Evolutionary conservation across 2,329 filamentous ascomycete genomes (phyloP).

Genomic region (Aspergillus costaricaensis): DNA sequence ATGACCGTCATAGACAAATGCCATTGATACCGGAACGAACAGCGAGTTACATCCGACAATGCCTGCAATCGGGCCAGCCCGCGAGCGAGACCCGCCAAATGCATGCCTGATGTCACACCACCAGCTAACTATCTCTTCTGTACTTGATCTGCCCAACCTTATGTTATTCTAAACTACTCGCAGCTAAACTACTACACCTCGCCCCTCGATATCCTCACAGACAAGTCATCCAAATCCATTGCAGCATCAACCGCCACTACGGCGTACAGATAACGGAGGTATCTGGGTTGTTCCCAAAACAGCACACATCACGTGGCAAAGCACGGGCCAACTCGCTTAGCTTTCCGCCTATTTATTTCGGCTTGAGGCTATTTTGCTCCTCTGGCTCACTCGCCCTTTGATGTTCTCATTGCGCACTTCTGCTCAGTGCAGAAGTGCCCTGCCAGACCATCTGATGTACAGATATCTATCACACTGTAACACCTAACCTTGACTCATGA

Average conservation of each 20-base stretch:
- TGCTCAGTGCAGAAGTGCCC: constrained; percentile 28
- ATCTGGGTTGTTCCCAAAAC: neutral
- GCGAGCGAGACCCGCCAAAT: neutral
- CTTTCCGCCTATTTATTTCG: constrained; percentile 23
- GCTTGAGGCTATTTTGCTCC: constrained; percentile 23
- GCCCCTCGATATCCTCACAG: too few relatives aligned
- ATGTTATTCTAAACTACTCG: too few relatives aligned
- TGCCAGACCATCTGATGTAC: constrained; percentile 25
- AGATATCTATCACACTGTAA: constrained; percentile 26
- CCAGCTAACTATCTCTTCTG: neutral
- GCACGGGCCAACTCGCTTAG: constrained; percentile 42
- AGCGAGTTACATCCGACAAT: neutral
- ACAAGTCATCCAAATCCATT: too few relatives aligned
- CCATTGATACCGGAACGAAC: too few relatives aligned
- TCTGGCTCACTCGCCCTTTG: constrained; percentile 17
- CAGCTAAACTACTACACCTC: too few relatives aligned
- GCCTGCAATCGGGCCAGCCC: neutral
- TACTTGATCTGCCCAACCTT: neutral
- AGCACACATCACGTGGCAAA: constrained; percentile 26
- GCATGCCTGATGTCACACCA: constrained; percentile 3
- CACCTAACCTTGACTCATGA: constrained; percentile 22
- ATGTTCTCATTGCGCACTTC: constrained; percentile 28
- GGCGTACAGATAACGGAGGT: too few relatives aligned
- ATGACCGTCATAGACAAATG: too few relatives aligned
- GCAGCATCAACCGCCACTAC: too few relatives aligned